Evolutionary conservation across 106 monocot genomes (phyloP), one percentile per base, ranked within the genome.

Genomic region (Allium fistulosum): DNA sequence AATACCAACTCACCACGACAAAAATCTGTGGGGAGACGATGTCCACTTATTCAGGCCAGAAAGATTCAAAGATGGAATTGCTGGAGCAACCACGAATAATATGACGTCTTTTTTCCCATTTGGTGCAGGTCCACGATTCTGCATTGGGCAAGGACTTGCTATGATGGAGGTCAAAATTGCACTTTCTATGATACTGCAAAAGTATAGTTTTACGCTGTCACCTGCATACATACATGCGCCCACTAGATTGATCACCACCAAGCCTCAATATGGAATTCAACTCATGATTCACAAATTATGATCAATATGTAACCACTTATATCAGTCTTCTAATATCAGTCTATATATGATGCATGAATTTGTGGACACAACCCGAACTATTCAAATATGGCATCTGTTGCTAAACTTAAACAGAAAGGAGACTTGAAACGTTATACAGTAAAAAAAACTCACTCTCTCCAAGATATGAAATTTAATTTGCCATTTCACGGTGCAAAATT

Each of bases 1-100:
- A 16, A 48, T 85, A 17, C 10, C 69, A 4, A 12, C 72, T 12
- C 85, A 75, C 51, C 77, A 72, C 17, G 77, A 78, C 16, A 58
- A 37, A 1, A 15, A 64, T 8, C 17, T 60, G 8, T 78, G 77
- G 77, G 77, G 77, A 10, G 65, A 66, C 4, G 77, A 78, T 26
- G 77, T 53, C 12, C 65, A 71, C 26, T 45, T 66, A 46, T 78
- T 78, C 53, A 58, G 27, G 14, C 77, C 77, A 15, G 71, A 78
- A 53, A 71, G 71, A 58, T 78, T 78, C 15, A 65, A 59, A 17
- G 15, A 60, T 7, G 71, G 71, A 0, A 53, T 71, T 3, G 28
- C 59, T 8, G 58, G 37, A 14, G 74, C 50, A 6, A 46, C 53
- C 26, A 4, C 5, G 5, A 58, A 56, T 10, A 55, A 27, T 37